Conservation (phyloP, 768 basidiomycete species). For the Lentinula raphanica region DNA sequence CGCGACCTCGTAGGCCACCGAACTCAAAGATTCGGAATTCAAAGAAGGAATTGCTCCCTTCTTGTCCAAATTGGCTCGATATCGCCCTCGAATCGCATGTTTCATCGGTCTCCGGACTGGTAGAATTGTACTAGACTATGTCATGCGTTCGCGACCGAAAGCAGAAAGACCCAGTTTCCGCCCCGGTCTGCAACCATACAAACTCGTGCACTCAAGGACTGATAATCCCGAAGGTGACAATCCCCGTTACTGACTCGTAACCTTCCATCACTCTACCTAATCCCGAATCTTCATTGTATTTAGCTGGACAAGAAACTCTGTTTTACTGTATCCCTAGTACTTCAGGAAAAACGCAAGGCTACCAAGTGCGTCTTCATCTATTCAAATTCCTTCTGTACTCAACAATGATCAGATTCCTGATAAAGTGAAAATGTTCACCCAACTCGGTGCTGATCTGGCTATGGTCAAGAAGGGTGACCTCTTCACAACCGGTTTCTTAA, state of each 20-base stretch:
- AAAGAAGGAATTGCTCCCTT: constrained; percentile 48
- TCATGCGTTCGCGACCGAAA: constrained; percentile 6
- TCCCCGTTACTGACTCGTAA: not conserved
- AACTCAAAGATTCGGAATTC: constrained; percentile 51
- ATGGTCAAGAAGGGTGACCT: constrained; percentile 19
- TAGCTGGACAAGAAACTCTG: constrained; percentile 43
- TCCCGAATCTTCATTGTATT: not conserved
- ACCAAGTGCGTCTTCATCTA: constrained; percentile 46
- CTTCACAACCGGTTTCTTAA: not conserved
- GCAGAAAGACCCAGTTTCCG: not conserved
- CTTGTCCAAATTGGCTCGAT: constrained; percentile 50
- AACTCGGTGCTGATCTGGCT: constrained; percentile 25
- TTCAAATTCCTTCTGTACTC: too few relatives aligned
- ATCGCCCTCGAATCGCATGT: constrained; percentile 63
- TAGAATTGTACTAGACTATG: constrained; percentile 23
- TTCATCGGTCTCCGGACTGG: constrained; percentile 74
- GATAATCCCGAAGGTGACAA: not conserved
- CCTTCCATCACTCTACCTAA: not conserved
- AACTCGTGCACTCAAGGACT: not conserved
- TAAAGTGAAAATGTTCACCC: constrained; percentile 37
- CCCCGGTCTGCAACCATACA: constrained; percentile 1
- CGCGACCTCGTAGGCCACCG: constrained; percentile 37
- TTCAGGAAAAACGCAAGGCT: constrained; percentile 67
- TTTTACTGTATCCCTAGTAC: constrained; percentile 77
- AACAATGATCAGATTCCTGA: constrained; percentile 31